Base-by-base conservation (phyloP, 441 rosid genomes). In the Capsella rubella region DNA sequence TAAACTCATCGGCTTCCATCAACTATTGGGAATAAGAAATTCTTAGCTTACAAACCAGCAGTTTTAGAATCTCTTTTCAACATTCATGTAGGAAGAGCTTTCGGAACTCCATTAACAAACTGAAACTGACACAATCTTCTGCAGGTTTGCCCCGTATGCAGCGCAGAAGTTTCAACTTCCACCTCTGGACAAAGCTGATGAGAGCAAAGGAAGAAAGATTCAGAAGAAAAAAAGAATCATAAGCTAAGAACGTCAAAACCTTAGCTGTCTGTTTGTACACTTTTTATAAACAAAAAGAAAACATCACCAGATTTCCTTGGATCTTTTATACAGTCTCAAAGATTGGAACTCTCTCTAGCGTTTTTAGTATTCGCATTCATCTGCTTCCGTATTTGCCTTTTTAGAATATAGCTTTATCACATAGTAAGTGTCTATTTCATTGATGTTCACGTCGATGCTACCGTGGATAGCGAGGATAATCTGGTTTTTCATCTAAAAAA, bases 71-170 rank as follows among this genome's bases (percentile, higher is more conserved):
- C 18, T 60, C 40, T 49, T 54, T 13, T 46, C 34, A 28, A 6
- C 6, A 35, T 45, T 70, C 29, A 16, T 37, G 51, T 29, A 1
- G 12, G 46, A 18, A 34, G 52, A 53, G 43, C 12, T 84, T 83
- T 43, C 0, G 8, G 25, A 53, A 51, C 11, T n/a, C 43, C 21
- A 28, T 42, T 39, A 64, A 29, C 31, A 32, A 53, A 12, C 16
- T 3, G 6, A 64, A 25, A 21, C 67, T 67, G 49, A 49, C 8
- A 56, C 67, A 31, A 61, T 31, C 27, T 56, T 73, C 32, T 56
- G 18, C 89, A 94, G 99, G 92, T 82, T 27, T 95, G 97, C 46
- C 97, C 97, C 1, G 82, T 95, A 67, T 93, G 99, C 83, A 90
- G 87, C 32, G 59, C 89, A 2, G 98, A 95, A 79, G 97, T 78